Evolutionary conservation across 345 rosid genomes (phyloP), one percentile per base, ranked within the genome.

Genomic region (Rhodamnia argentea): DNA sequence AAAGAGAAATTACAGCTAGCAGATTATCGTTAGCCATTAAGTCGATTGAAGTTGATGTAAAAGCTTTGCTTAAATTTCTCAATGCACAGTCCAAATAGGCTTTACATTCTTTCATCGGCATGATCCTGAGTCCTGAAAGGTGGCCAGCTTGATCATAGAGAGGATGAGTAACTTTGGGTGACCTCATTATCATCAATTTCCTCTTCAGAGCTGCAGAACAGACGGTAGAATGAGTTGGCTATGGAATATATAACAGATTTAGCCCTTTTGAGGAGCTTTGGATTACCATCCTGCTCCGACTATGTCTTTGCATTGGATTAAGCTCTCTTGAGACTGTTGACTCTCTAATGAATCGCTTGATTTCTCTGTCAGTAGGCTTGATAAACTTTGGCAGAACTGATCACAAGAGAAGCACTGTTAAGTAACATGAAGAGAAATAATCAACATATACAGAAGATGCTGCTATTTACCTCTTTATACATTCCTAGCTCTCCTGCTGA

Each of bases 381-480:
- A 93, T 86, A 97, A 91, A 84, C 96, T 95, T 88, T 85, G 92
- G 92, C 98, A 97, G 90, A 96, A 96, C 98, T 95, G 94, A 59
- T 86, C 42, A 55, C 82, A 52, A 87, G 87, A 83, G 55, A 83
- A 83, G 85, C 52, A 52, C 32, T 55, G 62, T 58, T 37, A 20
- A 52, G 60, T 64, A 70, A 70, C 78, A 70, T 70, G 47, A 32
- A 70, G 78, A 70, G 24, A 70, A 70, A 70, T 70, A 32, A 60
- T 29, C 74, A 60, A 27, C 4, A 26, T 52, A 37, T 32, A 32
- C 78, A 18, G 78, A 32, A 70, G 78, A 70, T 32, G 78, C 44
- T 64, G 42, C 26, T 52, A 18, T 7, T 50, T 82, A 94, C 98
- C 94, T 96, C 94, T 87, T 91, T 92, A 90, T 95, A 97, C 52